A percentile compares a stretch with the other conserved stretches of the same genome.
These are phyloP conservation scores for Phellinidium pouzarii DNA, from an alignment of 1,284 basidiomycete genomes.

Conservation along the genomic window DNA sequence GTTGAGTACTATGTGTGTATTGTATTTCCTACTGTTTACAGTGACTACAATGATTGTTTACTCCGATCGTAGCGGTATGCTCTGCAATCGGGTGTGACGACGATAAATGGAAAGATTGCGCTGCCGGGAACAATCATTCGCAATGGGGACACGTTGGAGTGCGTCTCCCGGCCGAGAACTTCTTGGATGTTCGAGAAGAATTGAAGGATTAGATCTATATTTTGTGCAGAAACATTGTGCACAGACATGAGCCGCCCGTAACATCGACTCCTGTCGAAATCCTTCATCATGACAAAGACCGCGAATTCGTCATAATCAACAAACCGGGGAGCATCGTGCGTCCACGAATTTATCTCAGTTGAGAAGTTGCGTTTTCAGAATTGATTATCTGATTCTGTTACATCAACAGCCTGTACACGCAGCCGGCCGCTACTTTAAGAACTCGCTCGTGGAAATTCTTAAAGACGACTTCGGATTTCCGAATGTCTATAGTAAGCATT, in stretches of 20 bases:
- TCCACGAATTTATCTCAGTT: conserved; percentile 8
- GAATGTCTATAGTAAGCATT: conserved; percentile 80
- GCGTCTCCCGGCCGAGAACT: conserved; percentile 26
- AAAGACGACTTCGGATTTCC: conserved; percentile 78
- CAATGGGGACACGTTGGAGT: conserved; percentile 91
- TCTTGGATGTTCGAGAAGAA: not conserved
- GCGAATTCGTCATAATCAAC: conserved; percentile 86
- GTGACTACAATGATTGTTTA: too few relatives aligned
- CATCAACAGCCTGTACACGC: conserved; percentile 75
- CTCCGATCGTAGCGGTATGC: conserved; percentile 74
- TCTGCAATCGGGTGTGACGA: conserved; percentile 90
- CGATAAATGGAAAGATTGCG: conserved; percentile 83
- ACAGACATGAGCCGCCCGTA: conserved; percentile 94
- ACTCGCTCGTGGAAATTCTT: conserved; percentile 85
- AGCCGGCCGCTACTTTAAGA: conserved; percentile 81
- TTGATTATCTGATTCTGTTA: conserved; percentile 13
- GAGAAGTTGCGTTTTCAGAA: not conserved
- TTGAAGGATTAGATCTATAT: conserved; percentile 15
- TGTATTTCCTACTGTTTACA: conserved; percentile 16
- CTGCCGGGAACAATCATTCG: conserved; percentile 73
- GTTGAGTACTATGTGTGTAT: conserved; percentile 86
- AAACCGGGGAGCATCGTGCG: conserved; percentile 88
- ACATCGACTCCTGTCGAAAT: conserved; percentile 83
- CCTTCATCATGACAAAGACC: conserved; percentile 69
- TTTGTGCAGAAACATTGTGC: conserved; percentile 75